phyloP scores from a whole-genome alignment of 805 yeast species.

The Debaryomyces maramus region DNA sequence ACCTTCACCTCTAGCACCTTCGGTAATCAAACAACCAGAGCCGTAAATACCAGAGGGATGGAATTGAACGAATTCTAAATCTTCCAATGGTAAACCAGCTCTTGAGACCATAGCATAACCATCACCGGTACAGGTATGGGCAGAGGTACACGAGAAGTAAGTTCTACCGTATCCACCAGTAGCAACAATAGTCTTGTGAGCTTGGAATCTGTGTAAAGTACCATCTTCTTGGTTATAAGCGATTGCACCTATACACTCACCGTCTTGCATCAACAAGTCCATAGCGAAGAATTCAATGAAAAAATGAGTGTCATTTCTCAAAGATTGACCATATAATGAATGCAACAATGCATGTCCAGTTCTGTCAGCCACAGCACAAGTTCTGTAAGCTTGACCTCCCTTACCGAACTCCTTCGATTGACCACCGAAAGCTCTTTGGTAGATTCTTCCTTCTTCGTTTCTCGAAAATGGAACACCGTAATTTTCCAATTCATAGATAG shows the following conservation, averaged over 20 bases:
- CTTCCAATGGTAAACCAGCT: conserved; percentile 97
- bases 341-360: conserved; percentile 97
- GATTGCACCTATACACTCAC: conserved; percentile 93
- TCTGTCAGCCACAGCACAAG: conserved; percentile 99
- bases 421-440: conserved; percentile 99
- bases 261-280: conserved; percentile 92
- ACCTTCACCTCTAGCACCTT: conserved; percentile 99
- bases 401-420: conserved; percentile 94
- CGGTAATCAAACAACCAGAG: conserved; percentile 97
- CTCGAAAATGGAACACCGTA: conserved; percentile 98
- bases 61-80: conserved; percentile 96
- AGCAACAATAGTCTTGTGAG: conserved; percentile 94
- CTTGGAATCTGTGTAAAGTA: conserved; percentile 94
- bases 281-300: conserved; percentile 96
- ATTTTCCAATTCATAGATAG: conserved; percentile 95
- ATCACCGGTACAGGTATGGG: conserved; percentile 99
- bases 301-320: conserved; percentile 95
- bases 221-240: conserved; percentile 99
- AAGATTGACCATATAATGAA: conserved; percentile 92
- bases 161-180: conserved; percentile 99
- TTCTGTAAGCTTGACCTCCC: conserved; percentile 99
- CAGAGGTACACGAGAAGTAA: conserved; percentile 97
- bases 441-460: conserved; percentile 93
- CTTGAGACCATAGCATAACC: conserved; percentile 98
- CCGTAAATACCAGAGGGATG: conserved; percentile 99